Conservation (phyloP, 768 basidiomycete species). For the Cystofilobasidium capitatum region DNA sequence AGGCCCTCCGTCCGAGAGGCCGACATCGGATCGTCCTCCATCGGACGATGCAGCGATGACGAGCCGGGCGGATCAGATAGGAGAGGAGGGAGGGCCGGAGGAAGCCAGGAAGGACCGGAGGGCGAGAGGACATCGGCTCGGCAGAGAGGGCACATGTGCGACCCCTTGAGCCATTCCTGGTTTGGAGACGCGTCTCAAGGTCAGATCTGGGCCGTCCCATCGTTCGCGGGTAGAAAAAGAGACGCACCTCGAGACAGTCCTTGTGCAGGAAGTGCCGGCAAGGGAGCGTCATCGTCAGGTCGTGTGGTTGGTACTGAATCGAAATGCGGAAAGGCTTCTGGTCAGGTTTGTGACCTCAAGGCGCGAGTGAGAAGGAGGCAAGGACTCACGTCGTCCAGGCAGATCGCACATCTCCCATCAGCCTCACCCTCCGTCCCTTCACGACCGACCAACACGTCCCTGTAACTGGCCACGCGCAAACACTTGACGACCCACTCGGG, state of each 20-base stretch:
- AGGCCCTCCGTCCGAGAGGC: no score
- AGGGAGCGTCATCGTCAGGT: neutral
- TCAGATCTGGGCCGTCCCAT: neutral
- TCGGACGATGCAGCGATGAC: no score
- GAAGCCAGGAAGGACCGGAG: no score
- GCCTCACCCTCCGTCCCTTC: neutral
- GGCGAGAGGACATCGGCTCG: neutral
- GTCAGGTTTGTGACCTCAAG: neutral
- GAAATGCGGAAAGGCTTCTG: neutral
- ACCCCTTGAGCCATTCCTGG: neutral
- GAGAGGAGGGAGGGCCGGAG: no score
- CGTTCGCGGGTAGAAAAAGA: neutral
- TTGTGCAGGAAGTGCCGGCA: constrained; percentile 5
- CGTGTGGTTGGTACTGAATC: neutral
- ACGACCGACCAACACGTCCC: neutral
- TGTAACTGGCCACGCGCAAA: neutral
- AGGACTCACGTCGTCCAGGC: constrained; percentile 1
- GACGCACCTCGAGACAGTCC: constrained; percentile 1
- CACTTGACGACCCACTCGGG: neutral
- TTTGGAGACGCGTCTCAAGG: no score
- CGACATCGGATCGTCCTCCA: no score
- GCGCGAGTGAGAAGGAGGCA: neutral
- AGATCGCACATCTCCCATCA: neutral
- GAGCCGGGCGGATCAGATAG: no score
- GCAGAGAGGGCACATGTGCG: neutral